phyloP scores from a whole-genome alignment of 768 basidiomycete species.

The Phylloporus sp. region DNA sequence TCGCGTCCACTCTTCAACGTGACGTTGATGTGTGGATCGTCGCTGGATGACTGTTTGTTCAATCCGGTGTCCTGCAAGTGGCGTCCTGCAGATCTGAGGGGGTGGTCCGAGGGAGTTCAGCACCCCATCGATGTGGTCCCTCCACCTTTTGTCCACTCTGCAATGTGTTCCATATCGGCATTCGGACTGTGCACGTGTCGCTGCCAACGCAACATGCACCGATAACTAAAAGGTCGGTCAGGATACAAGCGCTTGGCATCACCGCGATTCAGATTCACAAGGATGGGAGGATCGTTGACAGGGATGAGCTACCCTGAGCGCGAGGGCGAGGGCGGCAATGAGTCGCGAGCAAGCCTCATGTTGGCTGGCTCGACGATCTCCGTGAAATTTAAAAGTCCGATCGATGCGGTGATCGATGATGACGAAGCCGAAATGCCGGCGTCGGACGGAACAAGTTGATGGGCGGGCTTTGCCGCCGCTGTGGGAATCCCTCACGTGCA shows the following conservation, averaged over 20 bases:
- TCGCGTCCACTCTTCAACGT: neutral
- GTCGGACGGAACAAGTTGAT: neutral
- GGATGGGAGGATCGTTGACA: neutral
- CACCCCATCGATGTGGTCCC: no score
- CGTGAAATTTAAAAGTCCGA: neutral
- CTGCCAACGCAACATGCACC: neutral
- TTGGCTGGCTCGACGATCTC: neutral
- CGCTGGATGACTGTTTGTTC: neutral
- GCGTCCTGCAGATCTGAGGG: no score
- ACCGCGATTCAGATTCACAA: neutral
- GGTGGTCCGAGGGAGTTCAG: no score
- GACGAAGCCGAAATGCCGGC: neutral
- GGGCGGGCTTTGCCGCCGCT: no score
- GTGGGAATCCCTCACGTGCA: neutral
- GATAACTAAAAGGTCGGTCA: neutral
- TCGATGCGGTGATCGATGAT: neutral
- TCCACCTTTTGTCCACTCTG: slow-evolving; percentile 1
- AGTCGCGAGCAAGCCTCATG: neutral
- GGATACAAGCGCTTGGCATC: neutral
- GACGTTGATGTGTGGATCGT: neutral
- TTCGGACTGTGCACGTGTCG: neutral
- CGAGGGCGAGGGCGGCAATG: neutral
- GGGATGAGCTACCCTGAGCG: neutral
- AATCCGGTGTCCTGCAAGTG: neutral
- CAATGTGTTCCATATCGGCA: slow-evolving; percentile 1